Percentiles rank a stretch among this genome's conserved stretches.
Evolutionary conservation across 106 monocot species (phyloP).

Genomic region (Dendrobium nobile): DNA sequence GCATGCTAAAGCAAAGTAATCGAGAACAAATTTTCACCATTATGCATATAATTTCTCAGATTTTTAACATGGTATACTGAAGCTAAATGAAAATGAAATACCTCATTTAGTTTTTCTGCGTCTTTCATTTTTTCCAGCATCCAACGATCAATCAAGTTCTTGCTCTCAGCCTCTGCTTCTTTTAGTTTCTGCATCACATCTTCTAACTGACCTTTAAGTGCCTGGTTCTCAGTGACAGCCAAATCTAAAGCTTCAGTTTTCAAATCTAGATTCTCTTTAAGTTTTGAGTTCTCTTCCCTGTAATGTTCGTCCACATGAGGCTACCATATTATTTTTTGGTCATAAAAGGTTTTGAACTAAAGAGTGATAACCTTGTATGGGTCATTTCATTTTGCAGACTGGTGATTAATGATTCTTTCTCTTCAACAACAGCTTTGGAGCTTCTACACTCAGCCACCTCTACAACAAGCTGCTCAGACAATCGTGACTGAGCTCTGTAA

Average conservation of each 20-base stretch:
- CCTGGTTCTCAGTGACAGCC: slow-evolving; percentile 48
- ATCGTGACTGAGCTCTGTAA: slow-evolving; percentile 80
- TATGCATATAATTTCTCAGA: background rate
- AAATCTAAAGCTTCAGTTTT: slow-evolving; percentile 71
- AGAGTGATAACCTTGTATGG: slow-evolving; percentile 47
- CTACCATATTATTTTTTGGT: background rate
- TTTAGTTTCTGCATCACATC: slow-evolving; percentile 40
- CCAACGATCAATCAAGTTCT: slow-evolving; percentile 75
- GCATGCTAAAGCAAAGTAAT: background rate
- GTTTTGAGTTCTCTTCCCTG: slow-evolving; percentile 70
- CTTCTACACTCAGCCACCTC: slow-evolving; percentile 75
- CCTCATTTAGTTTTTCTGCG: slow-evolving; percentile 97
- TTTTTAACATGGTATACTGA: background rate
- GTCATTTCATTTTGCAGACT: slow-evolving; percentile 49
- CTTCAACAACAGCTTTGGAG: slow-evolving; percentile 54
- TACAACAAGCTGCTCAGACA: slow-evolving; percentile 84
- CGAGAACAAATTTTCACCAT: background rate
- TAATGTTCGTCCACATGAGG: slow-evolving; percentile 2
- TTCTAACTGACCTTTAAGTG: slow-evolving; percentile 63
- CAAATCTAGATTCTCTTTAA: slow-evolving; percentile 58
- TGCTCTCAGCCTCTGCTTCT: slow-evolving; percentile 63
- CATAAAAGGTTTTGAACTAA: background rate
- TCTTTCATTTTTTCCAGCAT: slow-evolving; percentile 98
- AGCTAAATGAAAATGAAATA: slow-evolving; percentile 18
- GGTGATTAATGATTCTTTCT: slow-evolving; percentile 49